A percentile compares a stretch with the other conserved stretches of the same genome.
phyloP scores from a whole-genome alignment of 1,284 basidiomycete species.

The Amylostereum chailletii region DNA sequence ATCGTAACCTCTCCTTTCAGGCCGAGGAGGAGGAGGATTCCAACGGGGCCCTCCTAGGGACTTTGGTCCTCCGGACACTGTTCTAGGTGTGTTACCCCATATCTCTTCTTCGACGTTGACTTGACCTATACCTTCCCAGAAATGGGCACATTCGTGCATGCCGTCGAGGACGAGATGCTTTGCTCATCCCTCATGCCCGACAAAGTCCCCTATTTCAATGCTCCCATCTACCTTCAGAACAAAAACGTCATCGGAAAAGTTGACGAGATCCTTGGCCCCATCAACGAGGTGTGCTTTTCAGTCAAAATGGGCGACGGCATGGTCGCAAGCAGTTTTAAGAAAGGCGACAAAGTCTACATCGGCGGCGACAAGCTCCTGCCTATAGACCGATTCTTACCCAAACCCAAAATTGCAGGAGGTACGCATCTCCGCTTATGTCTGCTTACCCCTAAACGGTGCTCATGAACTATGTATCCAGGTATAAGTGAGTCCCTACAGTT shows the following conservation, averaged over 20 bases:
- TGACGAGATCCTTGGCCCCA: constrained; percentile 94
- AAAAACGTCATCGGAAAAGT: constrained; percentile 95
- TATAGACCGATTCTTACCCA: constrained; percentile 95
- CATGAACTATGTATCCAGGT: constrained; percentile 21
- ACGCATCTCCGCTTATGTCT: constrained; percentile 18
- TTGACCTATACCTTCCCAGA: constrained; percentile 33
- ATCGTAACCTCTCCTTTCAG: neutral
- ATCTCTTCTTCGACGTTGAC: constrained; percentile 4
- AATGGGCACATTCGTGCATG: constrained; percentile 86
- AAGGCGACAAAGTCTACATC: constrained; percentile 98
- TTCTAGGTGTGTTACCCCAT: constrained; percentile 53
- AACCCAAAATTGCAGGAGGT: constrained; percentile 83
- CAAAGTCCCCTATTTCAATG: constrained; percentile 99
- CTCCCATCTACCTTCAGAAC: constrained; percentile 97
- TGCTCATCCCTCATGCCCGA: constrained; percentile 81
- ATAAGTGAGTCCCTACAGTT: constrained; percentile 32
- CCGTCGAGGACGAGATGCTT: constrained; percentile 98
- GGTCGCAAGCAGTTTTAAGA: constrained; percentile 93
- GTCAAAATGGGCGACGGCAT: constrained; percentile 97
- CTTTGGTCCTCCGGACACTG: constrained; percentile 77
- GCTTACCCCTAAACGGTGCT: neutral
- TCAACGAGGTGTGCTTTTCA: constrained; percentile 98
- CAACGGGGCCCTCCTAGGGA: constrained; percentile 46
- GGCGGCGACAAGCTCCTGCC: constrained; percentile 94
- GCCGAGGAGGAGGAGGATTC: constrained; percentile 42